phyloP scores from a whole-genome alignment of 2,329 filamentous ascomycete species.

The Colletotrichum sp. region DNA sequence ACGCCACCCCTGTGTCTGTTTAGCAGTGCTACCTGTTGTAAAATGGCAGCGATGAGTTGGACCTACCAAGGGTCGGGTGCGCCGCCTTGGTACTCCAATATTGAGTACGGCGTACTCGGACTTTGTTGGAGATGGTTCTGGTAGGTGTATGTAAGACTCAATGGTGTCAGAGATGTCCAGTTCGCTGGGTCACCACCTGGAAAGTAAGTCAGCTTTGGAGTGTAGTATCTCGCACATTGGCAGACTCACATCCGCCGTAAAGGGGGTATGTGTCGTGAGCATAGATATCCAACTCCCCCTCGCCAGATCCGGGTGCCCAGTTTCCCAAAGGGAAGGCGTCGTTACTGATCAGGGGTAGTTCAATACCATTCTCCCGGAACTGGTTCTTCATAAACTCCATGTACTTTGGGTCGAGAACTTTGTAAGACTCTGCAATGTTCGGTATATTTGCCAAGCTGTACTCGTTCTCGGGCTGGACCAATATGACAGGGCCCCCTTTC shows the following conservation, averaged over 20 bases:
- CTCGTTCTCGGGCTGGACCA: conserved; percentile 77
- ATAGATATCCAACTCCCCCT: conserved; percentile 36
- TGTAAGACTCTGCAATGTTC: neutral
- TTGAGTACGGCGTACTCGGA: neutral
- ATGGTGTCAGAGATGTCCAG: conserved; percentile 71
- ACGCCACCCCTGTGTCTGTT: conserved; percentile 62
- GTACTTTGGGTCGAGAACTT: neutral
- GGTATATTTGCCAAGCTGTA: conserved; percentile 33
- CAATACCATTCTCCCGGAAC: neutral
- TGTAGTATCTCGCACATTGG: too few relatives aligned
- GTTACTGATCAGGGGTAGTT: neutral
- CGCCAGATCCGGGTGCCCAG: conserved; percentile 22
- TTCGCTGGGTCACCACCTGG: conserved; percentile 38
- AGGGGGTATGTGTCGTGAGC: conserved; percentile 56
- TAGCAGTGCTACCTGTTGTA: neutral
- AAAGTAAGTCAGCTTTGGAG: neutral
- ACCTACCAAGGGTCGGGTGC: conserved; percentile 63
- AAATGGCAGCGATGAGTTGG: neutral
- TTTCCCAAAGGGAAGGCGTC: conserved; percentile 53
- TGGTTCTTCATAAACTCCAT: neutral
- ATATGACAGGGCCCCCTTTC: conserved; percentile 73
- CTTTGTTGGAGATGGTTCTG: neutral
- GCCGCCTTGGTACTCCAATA: conserved; percentile 63
- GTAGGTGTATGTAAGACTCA: neutral
- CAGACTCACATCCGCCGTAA: conserved; percentile 45